phyloP scores from a whole-genome alignment of 2,329 filamentous ascomycete species.

The Epichloe baconii region DNA sequence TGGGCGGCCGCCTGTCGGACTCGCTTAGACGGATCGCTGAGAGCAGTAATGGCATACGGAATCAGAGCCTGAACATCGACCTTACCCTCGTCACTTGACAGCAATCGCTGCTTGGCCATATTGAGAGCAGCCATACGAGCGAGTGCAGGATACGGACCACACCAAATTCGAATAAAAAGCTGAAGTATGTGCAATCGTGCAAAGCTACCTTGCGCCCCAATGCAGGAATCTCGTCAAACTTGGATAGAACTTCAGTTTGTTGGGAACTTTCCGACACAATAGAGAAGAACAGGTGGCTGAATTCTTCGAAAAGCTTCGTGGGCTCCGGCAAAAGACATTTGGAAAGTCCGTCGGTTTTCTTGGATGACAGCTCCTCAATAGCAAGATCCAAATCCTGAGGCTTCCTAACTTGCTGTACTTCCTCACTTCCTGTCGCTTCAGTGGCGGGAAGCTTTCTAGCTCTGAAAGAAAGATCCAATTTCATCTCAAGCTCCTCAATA shows the following conservation, averaged over 20 bases:
- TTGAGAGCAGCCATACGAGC: conserved; percentile 58
- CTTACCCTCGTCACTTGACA: conserved; percentile 31
- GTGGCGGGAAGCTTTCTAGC: conserved; percentile 38
- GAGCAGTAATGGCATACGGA: conserved; percentile 66
- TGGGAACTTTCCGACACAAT: conserved; percentile 33
- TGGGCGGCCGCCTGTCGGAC: conserved; percentile 66
- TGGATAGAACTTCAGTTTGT: conserved; percentile 25
- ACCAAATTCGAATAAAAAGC: conserved; percentile 69
- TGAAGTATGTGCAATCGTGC: conserved; percentile 54
- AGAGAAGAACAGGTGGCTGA: conserved; percentile 45
- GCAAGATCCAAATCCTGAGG: conserved; percentile 26
- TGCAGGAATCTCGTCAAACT: conserved; percentile 41
- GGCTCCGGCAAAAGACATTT: conserved; percentile 40
- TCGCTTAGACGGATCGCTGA: conserved; percentile 62
- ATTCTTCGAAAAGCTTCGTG: conserved; percentile 41
- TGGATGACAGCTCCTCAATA: conserved; percentile 24
- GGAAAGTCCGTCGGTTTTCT: conserved; percentile 23
- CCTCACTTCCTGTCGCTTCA: conserved; percentile 30
- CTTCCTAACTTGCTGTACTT: conserved; percentile 12
- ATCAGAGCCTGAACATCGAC: conserved; percentile 65
- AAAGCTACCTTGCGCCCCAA: conserved; percentile 41
- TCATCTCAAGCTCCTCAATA: conserved; percentile 62
- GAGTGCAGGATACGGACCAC: conserved; percentile 54
- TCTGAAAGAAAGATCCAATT: conserved; percentile 57
- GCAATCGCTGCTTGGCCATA: conserved; percentile 44